Evolutionary conservation across 495 filamentous ascomycete genomes (phyloP).

Genomic region (Trichoderma gamsii): DNA sequence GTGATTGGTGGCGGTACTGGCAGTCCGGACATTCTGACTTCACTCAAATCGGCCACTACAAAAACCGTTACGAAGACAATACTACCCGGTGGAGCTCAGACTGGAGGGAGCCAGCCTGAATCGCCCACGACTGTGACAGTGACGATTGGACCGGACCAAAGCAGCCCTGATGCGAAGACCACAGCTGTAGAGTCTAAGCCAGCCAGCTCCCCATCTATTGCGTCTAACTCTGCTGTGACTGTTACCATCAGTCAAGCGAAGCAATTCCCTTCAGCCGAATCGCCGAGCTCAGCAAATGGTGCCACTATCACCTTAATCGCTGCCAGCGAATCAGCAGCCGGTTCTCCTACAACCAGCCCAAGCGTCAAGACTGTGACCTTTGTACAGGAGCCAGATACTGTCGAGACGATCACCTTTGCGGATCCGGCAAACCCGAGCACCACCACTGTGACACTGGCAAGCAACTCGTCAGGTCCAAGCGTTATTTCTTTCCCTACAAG

Average conservation of each 20-base stretch:
- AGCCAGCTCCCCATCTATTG: too few relatives aligned
- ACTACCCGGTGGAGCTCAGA: background rate
- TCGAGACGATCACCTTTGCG: background rate
- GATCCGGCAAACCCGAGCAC: background rate
- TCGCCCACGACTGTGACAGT: constrained; percentile 10
- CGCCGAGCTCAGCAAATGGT: background rate
- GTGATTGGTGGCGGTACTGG: background rate
- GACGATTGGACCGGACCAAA: background rate
- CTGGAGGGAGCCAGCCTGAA: background rate
- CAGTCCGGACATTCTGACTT: background rate
- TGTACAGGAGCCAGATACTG: background rate
- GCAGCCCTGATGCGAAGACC: too few relatives aligned
- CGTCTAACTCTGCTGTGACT: constrained; percentile 3
- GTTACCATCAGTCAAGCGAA: background rate
- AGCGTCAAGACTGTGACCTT: background rate
- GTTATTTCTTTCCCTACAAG: too few relatives aligned
- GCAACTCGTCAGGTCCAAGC: too few relatives aligned
- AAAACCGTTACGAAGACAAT: background rate
- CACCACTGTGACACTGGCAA: too few relatives aligned
- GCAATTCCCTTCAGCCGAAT: background rate
- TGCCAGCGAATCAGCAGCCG: background rate
- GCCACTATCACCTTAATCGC: background rate
- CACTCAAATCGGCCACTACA: background rate
- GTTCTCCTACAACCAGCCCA: background rate
- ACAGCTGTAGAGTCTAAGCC: too few relatives aligned